Evolutionary conservation across 441 rosid genomes (phyloP).

Genomic region (Hypseocharis bilobata): DNA sequence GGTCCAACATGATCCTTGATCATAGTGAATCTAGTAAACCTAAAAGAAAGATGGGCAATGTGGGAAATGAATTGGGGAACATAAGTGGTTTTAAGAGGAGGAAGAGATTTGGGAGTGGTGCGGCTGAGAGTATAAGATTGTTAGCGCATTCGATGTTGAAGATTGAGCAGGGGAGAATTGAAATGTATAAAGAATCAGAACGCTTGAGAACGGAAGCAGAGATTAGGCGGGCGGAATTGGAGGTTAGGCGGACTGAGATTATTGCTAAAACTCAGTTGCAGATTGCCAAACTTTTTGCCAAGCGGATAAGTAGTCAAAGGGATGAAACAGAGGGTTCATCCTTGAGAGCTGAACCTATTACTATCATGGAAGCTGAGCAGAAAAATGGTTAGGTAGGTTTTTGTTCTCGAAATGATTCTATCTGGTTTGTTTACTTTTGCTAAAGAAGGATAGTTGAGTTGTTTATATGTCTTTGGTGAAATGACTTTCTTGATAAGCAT

Average conservation of each 20-base stretch:
- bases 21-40: not conserved
- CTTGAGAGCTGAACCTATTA: not conserved
- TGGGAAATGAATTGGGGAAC: not conserved
- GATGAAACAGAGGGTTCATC: not conserved
- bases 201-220: constrained; percentile 1
- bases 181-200: constrained; percentile 1
- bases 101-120: constrained; percentile 5
- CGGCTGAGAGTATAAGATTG: not conserved
- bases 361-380: not conserved
- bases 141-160: not conserved
- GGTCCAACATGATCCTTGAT: not conserved
- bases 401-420: not conserved
- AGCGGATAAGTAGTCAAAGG: not conserved
- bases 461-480: too few species aligned
- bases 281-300: not conserved
- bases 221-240: constrained; percentile 1
- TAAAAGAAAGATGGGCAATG: not conserved
- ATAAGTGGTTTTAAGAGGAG: not conserved
- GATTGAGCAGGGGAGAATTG: not conserved
- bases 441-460: too few species aligned
- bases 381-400: constrained; percentile 1
- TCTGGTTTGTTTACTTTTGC: not conserved
- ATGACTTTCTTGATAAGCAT: too few species aligned
- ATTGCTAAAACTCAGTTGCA: constrained; percentile 2
- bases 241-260: constrained; percentile 4